phyloP scores from a whole-genome alignment of 2,329 filamentous ascomycete species.

The Seiridium cupressi region DNA sequence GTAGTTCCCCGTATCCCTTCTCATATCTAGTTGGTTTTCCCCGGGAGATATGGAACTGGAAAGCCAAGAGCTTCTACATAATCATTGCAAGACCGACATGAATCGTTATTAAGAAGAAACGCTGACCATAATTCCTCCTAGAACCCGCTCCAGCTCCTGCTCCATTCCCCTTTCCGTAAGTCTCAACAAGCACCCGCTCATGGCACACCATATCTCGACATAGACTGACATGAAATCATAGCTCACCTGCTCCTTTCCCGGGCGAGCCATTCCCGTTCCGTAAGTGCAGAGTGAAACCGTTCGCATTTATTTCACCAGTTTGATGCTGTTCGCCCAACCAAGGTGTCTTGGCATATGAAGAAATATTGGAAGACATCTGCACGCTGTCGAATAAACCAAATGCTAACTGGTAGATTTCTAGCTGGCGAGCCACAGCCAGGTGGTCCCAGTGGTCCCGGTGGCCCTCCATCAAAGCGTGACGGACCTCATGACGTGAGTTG shows the following conservation, averaged over 20 bases:
- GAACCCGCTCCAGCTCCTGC: neutral
- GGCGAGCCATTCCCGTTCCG: neutral
- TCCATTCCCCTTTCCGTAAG: neutral
- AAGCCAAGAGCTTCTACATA: no score
- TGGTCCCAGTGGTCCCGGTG: no score
- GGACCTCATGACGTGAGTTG: neutral
- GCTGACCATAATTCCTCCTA: no score
- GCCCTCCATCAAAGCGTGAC: neutral
- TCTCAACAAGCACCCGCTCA: neutral
- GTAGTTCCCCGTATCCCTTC: no score
- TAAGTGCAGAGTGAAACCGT: no score
- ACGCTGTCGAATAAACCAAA: neutral
- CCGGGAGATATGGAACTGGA: no score
- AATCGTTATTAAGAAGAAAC: no score
- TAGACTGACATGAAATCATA: neutral
- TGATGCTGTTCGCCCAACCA: neutral
- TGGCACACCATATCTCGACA: neutral
- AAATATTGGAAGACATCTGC: neutral
- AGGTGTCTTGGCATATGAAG: neutral
- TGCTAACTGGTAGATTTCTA: neutral
- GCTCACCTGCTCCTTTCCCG: neutral
- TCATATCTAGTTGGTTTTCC: no score
- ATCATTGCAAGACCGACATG: no score
- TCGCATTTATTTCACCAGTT: neutral
- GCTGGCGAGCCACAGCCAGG: neutral